Percentiles rank a stretch among this genome's conserved stretches.
Evolutionary conservation across 352 stramenopile species (phyloP).

Genomic region (Phytophthora tentaculata): DNA sequence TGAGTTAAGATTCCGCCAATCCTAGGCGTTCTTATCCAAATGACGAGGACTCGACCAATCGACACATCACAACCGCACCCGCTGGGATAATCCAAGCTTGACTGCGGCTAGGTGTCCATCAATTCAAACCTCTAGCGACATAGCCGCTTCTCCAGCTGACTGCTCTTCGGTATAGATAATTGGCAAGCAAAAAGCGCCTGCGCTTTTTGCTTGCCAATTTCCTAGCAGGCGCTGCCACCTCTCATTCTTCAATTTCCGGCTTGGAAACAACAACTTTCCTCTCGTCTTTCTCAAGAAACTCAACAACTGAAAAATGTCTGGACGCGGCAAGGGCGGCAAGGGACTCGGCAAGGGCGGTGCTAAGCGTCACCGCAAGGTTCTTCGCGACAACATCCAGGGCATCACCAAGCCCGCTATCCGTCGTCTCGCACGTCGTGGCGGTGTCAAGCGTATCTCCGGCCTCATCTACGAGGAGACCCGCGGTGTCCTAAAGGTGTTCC

Average conservation of each 20-base stretch:
- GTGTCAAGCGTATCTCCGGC: constrained; percentile 98
- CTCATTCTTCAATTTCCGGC: constrained; percentile 72
- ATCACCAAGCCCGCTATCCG: constrained; percentile 97
- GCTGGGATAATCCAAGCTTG: background rate
- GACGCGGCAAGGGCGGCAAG: constrained; percentile 74
- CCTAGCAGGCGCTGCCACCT: background rate
- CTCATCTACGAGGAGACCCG: constrained; percentile 99
- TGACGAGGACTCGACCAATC: constrained; percentile 27
- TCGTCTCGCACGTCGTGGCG: constrained; percentile 97
- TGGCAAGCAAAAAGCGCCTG: constrained; percentile 9
- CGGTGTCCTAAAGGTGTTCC: constrained; percentile 98
- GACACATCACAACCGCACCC: background rate
- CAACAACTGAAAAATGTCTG: constrained; percentile 59
- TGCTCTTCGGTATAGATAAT: background rate
- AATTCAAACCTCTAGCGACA: constrained; percentile 20
- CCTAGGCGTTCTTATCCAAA: background rate
- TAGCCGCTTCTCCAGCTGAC: constrained; percentile 8
- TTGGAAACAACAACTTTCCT: constrained; percentile 30
- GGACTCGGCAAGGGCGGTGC: constrained; percentile 83
- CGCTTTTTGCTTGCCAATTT: too few relatives aligned
- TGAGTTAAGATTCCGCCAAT: constrained; percentile 35
- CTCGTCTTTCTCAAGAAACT: constrained; percentile 22
- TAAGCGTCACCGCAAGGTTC: constrained; percentile 89
- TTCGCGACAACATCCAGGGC: constrained; percentile 93
- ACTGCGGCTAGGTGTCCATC: constrained; percentile 19